These are phyloP conservation scores for Gracilaria caudata DNA, from an alignment of 23 red algal species.

Conservation along the genomic window DNA sequence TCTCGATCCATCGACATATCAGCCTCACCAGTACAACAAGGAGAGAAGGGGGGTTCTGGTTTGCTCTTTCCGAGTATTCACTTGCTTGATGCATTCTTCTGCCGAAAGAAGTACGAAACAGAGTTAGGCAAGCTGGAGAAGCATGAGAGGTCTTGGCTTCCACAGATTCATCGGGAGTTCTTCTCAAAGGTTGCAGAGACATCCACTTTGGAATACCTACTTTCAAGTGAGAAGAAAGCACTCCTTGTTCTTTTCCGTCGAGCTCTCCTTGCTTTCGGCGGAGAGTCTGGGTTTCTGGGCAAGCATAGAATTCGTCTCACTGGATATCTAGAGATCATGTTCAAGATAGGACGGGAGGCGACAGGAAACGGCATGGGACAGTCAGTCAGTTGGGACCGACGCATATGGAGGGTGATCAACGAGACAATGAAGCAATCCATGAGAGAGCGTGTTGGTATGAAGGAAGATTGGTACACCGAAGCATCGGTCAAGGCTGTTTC, in stretches of 20 bases:
- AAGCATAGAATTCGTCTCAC: conserved; percentile 17
- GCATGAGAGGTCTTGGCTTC: conserved; percentile 9
- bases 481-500: background rate
- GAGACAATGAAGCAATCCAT: background rate
- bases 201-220: conserved; percentile 5
- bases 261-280: background rate
- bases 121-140: background rate
- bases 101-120: conserved; percentile 1
- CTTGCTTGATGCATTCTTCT: conserved; percentile 23
- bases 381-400: conserved; percentile 4
- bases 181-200: background rate
- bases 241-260: conserved; percentile 25
- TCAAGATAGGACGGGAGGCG: conserved; percentile 13
- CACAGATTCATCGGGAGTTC: conserved; percentile 1
- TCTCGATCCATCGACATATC: conserved; percentile 8
- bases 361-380: background rate
- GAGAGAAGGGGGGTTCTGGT: conserved; percentile 1
- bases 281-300: conserved; percentile 19
- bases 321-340: conserved; percentile 9
- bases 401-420: conserved; percentile 4
- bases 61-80: conserved; percentile 24
- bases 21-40: background rate
- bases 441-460: background rate
- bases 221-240: background rate
- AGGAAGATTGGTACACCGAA: background rate